Evolutionary conservation across 1,284 basidiomycete genomes (phyloP), one percentile per base, ranked within the genome.

Genomic region (Apiotrichum laibachii): DNA sequence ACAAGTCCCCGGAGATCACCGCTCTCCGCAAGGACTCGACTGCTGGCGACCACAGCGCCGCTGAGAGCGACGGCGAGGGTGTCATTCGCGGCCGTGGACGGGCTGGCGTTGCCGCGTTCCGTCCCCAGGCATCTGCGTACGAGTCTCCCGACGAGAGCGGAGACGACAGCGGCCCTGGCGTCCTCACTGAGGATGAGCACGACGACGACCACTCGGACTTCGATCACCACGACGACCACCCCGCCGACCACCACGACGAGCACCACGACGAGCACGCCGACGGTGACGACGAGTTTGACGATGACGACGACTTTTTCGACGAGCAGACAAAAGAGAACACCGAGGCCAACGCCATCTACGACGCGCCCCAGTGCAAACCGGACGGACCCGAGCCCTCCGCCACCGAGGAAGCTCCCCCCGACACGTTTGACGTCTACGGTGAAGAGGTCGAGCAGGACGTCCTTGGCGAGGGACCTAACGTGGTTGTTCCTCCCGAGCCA

Each of bases 321-420:
- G 83, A 86, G 50, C 82, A 90, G 68, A 95, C 87, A 0, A 83
- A 85, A 69, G 80, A 82, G 66, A 87, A 88, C 71, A 88, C 86
- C 1, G 85, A 87, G 72, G 82, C 81, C 60, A 93, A 94, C 70
- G 86, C 90, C 0, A 73, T 75, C 59, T 73, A 69, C 52, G 57
- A 55, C 11, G 57, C 51, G 15, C 51, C 56, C 19, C 19, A 39
- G 8, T 42, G 43, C 45, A 71, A 76, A 53, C 72, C 73, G 21
- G 74, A 73, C 47, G 70, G 69, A n/a, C 16, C 39, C 19, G n/a
- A 46, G 16, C 37, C 22, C 8, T 37, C 45, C 26, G 33, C 55
- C 16, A 26, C 22, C 11, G 39, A 79, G 26, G 75, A 66, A 19
- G 60, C 63, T 26, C 43, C n/a, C 11, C 47, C 22, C 9, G 50